Evolutionary conservation across 345 rosid genomes (phyloP).

Genomic region (Ceriops zippeliana): DNA sequence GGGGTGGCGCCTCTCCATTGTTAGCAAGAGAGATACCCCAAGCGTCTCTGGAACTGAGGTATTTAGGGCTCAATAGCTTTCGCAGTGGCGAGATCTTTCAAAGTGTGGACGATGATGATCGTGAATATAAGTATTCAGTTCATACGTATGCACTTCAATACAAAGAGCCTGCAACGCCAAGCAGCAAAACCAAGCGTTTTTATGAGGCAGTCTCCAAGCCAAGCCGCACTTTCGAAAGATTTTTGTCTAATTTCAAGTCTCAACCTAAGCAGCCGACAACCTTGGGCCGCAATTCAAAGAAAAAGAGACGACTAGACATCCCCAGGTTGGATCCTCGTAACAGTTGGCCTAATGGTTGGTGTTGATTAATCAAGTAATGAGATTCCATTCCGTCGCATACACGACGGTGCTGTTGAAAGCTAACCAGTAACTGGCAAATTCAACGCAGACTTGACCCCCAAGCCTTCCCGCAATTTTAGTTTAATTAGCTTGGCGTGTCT

Average conservation of each 20-base stretch:
- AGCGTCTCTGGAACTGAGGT: slow-evolving; percentile 52
- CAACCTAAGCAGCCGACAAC: slow-evolving; percentile 18
- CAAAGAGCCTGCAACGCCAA: slow-evolving; percentile 19
- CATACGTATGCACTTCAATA: slow-evolving; percentile 1
- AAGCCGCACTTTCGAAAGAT: slow-evolving; percentile 12
- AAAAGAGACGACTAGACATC: slow-evolving; percentile 38
- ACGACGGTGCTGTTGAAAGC: no score
- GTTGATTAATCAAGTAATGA: slow-evolving; percentile 9
- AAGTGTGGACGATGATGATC: neutral
- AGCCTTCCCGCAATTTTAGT: no score
- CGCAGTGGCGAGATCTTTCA: slow-evolving; percentile 38
- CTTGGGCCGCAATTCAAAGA: slow-evolving; percentile 23
- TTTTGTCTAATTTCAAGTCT: slow-evolving; percentile 21
- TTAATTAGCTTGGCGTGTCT: no score
- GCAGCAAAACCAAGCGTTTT: slow-evolving; percentile 20
- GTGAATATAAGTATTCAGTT: neutral
- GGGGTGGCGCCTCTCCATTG: slow-evolving; percentile 65
- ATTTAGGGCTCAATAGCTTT: slow-evolving; percentile 30
- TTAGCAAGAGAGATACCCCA: slow-evolving; percentile 49
- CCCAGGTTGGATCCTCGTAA: slow-evolving; percentile 45
- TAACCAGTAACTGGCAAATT: no score
- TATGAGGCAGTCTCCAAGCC: slow-evolving; percentile 18
- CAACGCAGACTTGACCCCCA: no score
- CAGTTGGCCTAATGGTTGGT: slow-evolving; percentile 69
- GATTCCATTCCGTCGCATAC: no score